A percentile compares a stretch with the other conserved stretches of the same genome.
Conservation (phyloP, 2,329 filamentous ascomycete genomes). For the Phoma herbarum region DNA sequence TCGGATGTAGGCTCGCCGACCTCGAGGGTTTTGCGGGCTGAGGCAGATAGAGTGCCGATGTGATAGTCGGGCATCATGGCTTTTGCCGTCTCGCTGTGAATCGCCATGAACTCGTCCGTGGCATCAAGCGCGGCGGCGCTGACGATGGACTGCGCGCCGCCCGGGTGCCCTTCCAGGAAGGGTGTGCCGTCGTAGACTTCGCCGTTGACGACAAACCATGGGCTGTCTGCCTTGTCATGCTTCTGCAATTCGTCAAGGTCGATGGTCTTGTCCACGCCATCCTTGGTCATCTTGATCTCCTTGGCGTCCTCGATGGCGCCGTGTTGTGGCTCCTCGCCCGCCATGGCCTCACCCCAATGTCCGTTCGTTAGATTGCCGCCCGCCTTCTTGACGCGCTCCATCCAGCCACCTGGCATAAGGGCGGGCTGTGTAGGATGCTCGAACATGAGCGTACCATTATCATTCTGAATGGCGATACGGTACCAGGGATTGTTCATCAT, state of each 20-base stretch:
- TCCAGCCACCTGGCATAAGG: slow-evolving; percentile 83
- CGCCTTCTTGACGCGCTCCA: slow-evolving; percentile 85
- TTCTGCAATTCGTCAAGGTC: slow-evolving; percentile 74
- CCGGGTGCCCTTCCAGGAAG: slow-evolving; percentile 84
- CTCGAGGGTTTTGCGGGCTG: slow-evolving; percentile 64
- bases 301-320: slow-evolving; percentile 61
- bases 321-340: slow-evolving; percentile 58
- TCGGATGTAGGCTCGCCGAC: slow-evolving; percentile 54
- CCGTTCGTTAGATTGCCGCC: slow-evolving; percentile 84
- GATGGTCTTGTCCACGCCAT: slow-evolving; percentile 69
- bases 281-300: slow-evolving; percentile 81
- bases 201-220: slow-evolving; percentile 89
- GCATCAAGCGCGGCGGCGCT: slow-evolving; percentile 82
- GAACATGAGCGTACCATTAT: slow-evolving; percentile 69
- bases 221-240: slow-evolving; percentile 70
- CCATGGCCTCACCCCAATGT: slow-evolving; percentile 80
- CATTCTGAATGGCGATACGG: slow-evolving; percentile 77
- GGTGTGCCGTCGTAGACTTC: slow-evolving; percentile 87
- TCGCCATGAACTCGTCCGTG: slow-evolving; percentile 89
- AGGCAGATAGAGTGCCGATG: slow-evolving; percentile 76
- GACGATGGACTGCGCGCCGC: slow-evolving; percentile 84
- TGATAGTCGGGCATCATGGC: slow-evolving; percentile 88
- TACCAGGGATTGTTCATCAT: slow-evolving; percentile 99
- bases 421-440: slow-evolving; percentile 89
- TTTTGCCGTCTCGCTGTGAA: slow-evolving; percentile 92